Base-by-base conservation (phyloP, 2,329 filamentous ascomycete species). In the Cladophialophora psammophila region DNA sequence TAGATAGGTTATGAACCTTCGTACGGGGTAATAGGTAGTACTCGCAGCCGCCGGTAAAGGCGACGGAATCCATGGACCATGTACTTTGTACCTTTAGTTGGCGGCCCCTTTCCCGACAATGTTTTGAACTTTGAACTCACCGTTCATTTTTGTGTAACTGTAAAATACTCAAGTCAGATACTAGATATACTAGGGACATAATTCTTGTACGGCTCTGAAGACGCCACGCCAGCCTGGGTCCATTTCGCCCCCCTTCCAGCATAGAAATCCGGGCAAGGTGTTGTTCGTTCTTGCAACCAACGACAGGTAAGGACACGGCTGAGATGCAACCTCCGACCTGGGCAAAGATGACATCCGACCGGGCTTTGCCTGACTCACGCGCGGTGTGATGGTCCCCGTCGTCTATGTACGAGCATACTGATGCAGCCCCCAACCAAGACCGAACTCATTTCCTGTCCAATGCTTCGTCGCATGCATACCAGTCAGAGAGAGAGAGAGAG, bases 111-210 rank as follows among this genome's bases (percentile, higher is more conserved):
- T 26, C 26, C 18, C 20, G 45, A 31, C 18, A 10, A 26, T 26
- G n/a, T 20, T 20, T 48, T 6, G 3, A 31, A 15, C 26, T 3
- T 26, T 26, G 15, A 50, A 50, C 18, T 50, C 45, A 15, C 8
- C 26, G 9, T 50, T 50, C 45, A 12, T 50, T 50, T 50, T 20
- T 31, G 13, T 26, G 26, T 26, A 26, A 31, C 18, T 18, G 20
- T 50, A 50, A 50, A 50, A 50, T 50, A 50, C 45, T 50, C 9
- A 50, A 50, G 20, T 42, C 45, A 50, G 20, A 50, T 50, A 50
- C 13, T 20, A 50, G 20, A 50, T 50, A 50, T 50, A 50, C 45
- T 50, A 50, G 20, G 45, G 45, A 50, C 45, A 50, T 31, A 26
- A 31, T 26, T 50, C 45, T 50, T 50, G 18, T 50, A 50, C 45